phyloP scores from a whole-genome alignment of 2,329 filamentous ascomycete species.

The Fusarium ramigenum region DNA sequence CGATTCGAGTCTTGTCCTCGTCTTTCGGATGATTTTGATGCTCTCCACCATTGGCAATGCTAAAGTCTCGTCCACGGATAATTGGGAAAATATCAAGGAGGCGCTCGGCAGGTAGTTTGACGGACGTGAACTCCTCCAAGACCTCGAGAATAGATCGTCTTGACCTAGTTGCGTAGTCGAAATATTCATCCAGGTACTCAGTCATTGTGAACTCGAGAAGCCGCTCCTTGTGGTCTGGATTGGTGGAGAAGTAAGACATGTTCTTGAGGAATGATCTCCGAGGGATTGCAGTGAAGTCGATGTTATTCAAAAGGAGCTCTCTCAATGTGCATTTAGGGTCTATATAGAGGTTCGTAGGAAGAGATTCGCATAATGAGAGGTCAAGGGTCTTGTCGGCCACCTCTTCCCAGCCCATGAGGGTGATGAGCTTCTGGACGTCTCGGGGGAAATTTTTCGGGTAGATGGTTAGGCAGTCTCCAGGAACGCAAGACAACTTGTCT shows the following conservation, averaged over 20 bases:
- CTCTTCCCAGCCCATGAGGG: slow-evolving; percentile 79
- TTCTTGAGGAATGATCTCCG: slow-evolving; percentile 85
- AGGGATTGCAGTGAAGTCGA: slow-evolving; percentile 91
- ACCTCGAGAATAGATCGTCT: slow-evolving; percentile 92
- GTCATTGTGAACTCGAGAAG: slow-evolving; percentile 85
- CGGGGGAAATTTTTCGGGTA: slow-evolving; percentile 86
- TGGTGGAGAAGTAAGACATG: slow-evolving; percentile 77
- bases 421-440: slow-evolving; percentile 82
- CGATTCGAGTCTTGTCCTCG: slow-evolving; percentile 59
- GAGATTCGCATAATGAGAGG: slow-evolving; percentile 52
- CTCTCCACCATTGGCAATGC: slow-evolving; percentile 80
- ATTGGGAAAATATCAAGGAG: slow-evolving; percentile 79
- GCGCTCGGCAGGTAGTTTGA: slow-evolving; percentile 81
- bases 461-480: slow-evolving; percentile 83
- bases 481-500: slow-evolving; percentile 56
- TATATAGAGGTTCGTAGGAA: slow-evolving; percentile 49
- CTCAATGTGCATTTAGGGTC: slow-evolving; percentile 70
- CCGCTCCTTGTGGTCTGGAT: slow-evolving; percentile 79
- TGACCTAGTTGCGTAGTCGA: slow-evolving; percentile 92
- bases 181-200: slow-evolving; percentile 87
- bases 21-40: slow-evolving; percentile 45
- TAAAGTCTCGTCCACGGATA: slow-evolving; percentile 91
- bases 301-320: slow-evolving; percentile 78
- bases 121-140: slow-evolving; percentile 86
- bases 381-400: slow-evolving; percentile 76